A percentile compares a stretch with the other conserved stretches of the same genome.
Evolutionary conservation across 805 yeast species (phyloP).

Genomic region (Metschnikowia colocasiae): DNA sequence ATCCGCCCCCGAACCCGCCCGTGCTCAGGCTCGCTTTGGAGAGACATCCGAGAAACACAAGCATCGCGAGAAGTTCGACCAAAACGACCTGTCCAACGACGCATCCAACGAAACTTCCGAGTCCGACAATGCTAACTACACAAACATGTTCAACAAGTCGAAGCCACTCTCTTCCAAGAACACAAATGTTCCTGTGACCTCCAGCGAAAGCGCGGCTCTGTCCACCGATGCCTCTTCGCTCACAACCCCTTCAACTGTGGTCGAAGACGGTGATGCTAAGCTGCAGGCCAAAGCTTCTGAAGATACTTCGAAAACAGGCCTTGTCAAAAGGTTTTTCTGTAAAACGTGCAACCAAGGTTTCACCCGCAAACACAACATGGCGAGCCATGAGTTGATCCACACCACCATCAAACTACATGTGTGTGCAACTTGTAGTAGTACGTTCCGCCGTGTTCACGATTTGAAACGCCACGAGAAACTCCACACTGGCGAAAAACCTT

Average conservation of each 20-base stretch:
- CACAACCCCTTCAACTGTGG: slow-evolving; percentile 10
- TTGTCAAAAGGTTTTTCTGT: slow-evolving; percentile 45
- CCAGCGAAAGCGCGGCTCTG: neutral
- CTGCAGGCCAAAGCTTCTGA: slow-evolving; percentile 2
- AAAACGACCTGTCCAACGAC: slow-evolving; percentile 19
- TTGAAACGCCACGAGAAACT: slow-evolving; percentile 70
- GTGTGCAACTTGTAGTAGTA: slow-evolving; percentile 57
- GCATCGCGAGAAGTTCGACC: slow-evolving; percentile 11
- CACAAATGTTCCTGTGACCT: neutral
- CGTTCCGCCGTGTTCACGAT: slow-evolving; percentile 72
- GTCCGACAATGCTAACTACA: slow-evolving; percentile 10
- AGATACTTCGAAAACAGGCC: slow-evolving; percentile 1
- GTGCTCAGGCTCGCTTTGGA: neutral
- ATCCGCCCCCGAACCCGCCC: neutral
- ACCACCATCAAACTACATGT: slow-evolving; percentile 59
- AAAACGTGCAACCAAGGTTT: slow-evolving; percentile 59
- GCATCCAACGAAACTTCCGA: slow-evolving; percentile 21
- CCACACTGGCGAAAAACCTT: slow-evolving; percentile 76
- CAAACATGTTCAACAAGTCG: neutral
- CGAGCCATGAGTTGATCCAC: slow-evolving; percentile 68
- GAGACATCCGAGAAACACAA: slow-evolving; percentile 1
- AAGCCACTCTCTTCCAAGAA: slow-evolving; percentile 10
- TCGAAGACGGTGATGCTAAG: slow-evolving; percentile 7
- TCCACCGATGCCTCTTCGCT: neutral
- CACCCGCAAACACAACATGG: slow-evolving; percentile 70